These are phyloP conservation scores for Syzygium grande DNA, from an alignment of 345 rosid genomes.

Conservation along the genomic window DNA sequence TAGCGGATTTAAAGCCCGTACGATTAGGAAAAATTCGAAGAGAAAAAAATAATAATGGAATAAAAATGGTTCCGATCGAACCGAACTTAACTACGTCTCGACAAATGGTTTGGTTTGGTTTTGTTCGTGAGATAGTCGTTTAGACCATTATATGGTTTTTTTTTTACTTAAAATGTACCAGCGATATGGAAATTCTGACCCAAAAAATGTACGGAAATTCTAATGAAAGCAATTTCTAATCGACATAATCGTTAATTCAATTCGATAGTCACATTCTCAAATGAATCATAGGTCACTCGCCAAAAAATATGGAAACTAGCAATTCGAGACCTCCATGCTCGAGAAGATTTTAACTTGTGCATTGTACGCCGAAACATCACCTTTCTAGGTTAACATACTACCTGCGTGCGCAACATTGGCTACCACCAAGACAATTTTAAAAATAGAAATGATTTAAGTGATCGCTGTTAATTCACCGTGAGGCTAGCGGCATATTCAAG, in stretches of 20 bases:
- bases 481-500: too few relatives aligned
- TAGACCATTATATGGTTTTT: rapidly evolving
- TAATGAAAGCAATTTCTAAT: not conserved
- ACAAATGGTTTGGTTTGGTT: rapidly evolving
- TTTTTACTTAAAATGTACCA: rapidly evolving
- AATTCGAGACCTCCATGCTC: not conserved
- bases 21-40: not conserved
- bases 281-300: not conserved
- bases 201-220: too few relatives aligned
- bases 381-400: not conserved
- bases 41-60: too few relatives aligned
- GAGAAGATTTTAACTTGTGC: not conserved
- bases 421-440: too few relatives aligned
- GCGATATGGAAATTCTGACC: rapidly evolving
- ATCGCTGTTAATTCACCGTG: too few relatives aligned
- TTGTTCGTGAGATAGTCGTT: rapidly evolving
- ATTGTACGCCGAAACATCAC: not conserved
- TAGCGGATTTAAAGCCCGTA: not conserved
- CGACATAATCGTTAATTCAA: not conserved
- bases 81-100: not conserved
- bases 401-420: not conserved
- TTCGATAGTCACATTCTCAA: not conserved
- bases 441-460: too few relatives aligned
- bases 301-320: not conserved
- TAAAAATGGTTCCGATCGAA: rapidly evolving